phyloP scores from a whole-genome alignment of 2,329 filamentous ascomycete genomes.

The Sclerotiophoma versabilis region DNA sequence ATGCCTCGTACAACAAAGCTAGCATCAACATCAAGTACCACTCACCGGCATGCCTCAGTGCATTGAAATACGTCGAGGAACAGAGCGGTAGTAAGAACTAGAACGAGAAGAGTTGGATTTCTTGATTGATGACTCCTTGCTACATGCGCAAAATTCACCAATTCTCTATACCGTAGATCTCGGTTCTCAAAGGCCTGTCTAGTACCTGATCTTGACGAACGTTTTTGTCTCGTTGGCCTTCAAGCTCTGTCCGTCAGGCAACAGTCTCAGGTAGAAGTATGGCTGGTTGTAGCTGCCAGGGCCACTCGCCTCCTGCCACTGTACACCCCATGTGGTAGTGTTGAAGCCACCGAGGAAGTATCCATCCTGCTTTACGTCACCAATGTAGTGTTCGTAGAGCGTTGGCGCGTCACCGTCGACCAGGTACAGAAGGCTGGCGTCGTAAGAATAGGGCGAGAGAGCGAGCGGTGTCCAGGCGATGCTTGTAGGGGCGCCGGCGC shows the following conservation, averaged over 20 bases:
- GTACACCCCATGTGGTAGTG: conserved; percentile 29
- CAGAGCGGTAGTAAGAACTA: too few relatives aligned
- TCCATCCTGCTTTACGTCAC: conserved; percentile 27
- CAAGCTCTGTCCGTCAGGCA: conserved; percentile 19
- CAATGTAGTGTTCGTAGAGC: conserved; percentile 29
- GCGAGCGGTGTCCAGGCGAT: conserved; percentile 21
- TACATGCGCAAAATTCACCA: too few relatives aligned
- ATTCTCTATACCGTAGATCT: too few relatives aligned
- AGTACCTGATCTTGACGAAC: conserved; percentile 20
- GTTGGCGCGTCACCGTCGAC: conserved; percentile 22
- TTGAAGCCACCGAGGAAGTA: conserved; percentile 29
- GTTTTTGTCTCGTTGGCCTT: conserved; percentile 24
- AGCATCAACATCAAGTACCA: too few relatives aligned
- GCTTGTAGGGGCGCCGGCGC: conserved; percentile 19
- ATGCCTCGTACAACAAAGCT: too few relatives aligned
- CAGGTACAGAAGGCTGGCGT: conserved; percentile 26
- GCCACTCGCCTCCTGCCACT: conserved; percentile 17
- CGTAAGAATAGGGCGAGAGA: conserved; percentile 23
- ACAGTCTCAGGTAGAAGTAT: conserved; percentile 24
- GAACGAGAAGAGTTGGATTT: too few relatives aligned
- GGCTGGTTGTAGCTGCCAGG: conserved; percentile 12
- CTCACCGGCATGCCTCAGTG: too few relatives aligned
- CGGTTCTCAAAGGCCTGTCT: not conserved
- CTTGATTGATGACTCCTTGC: too few relatives aligned
- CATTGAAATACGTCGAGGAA: too few relatives aligned